Base-by-base conservation (phyloP, 2,329 filamentous ascomycete genomes). In the Hymenoscyphus occultus region DNA sequence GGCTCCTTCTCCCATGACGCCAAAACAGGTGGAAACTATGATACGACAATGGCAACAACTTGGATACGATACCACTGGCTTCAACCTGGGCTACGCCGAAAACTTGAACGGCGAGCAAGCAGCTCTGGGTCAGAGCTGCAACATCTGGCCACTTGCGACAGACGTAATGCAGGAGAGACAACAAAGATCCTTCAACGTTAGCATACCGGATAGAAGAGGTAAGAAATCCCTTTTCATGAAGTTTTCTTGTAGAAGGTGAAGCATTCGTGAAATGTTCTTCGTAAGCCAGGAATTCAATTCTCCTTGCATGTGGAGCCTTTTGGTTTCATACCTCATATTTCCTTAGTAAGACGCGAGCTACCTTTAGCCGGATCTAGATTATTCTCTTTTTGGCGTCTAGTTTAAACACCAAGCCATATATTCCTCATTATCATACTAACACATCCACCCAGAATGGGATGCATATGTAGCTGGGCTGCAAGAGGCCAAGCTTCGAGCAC, bases 401-500 rank as follows among this genome's bases (percentile, higher is more conserved):
- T 22, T 51, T 22, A 51, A 51, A 12, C 54, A 31, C 40, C 63
- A 32, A 51, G 22, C 56, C 51, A 35, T 60, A 59, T 61, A 22
- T 51, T 19, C 19, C 9, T 51, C 45, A 22, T 59, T 40, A 39
- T 19, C 51, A 31, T 32, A 54, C 62, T 59, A 40, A 60, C 39
- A 61, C 63, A 64, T 62, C 68, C 39, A 64, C 61, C 54, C 63
- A 73, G 73, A 86, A 72, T 91, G 89, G 89, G 90, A 92, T 73
- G 82, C 87, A 32, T 97, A 98, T 76, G 90, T 93, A 65, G 85
- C 90, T 63, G 89, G 90, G 70, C 81, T 98, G 42, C 88, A 91
- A 71, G 95, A 99, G 79, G 92, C 94, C 67, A 99, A 97, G 79
- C 82, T 99, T 61, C 88, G 93, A 67, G 93, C 94, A 60, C 83